Evolutionary conservation across 257 asterid species (phyloP).

Genomic region (Verbena officinalis): DNA sequence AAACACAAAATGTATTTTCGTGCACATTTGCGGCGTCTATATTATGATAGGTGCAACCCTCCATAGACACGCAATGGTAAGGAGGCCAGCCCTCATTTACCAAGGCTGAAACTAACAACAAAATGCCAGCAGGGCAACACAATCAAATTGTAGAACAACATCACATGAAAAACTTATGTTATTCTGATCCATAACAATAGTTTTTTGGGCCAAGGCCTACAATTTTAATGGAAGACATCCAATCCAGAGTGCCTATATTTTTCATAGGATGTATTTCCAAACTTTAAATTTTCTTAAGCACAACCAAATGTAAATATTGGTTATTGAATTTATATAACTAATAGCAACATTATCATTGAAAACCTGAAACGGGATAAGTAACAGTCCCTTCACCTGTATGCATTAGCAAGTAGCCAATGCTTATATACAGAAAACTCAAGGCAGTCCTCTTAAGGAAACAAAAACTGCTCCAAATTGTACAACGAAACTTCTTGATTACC

Average conservation of each 20-base stretch:
- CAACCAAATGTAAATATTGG: constrained; percentile 2
- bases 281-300: too few relatives aligned
- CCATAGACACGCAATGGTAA: too few relatives aligned
- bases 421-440: constrained; percentile 10
- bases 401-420: constrained; percentile 19
- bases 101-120: not conserved
- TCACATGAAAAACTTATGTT: not conserved
- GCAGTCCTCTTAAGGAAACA: not conserved
- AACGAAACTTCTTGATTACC: constrained; percentile 2
- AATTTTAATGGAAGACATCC: not conserved
- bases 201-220: not conserved
- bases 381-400: constrained; percentile 1
- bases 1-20: too few relatives aligned
- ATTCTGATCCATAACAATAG: not conserved
- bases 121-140: not conserved
- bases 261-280: not conserved
- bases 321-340: constrained; percentile 12
- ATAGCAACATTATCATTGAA: constrained; percentile 10
- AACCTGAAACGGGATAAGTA: constrained; percentile 15
- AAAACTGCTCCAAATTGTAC: constrained; percentile 16
- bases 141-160: constrained; percentile 4
- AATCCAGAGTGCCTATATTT: constrained; percentile 1
- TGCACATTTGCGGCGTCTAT: too few relatives aligned
- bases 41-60: too few relatives aligned
- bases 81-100: not conserved